phyloP scores from a whole-genome alignment of 148 eudicot genomes.

The Limonium bicolor region DNA sequence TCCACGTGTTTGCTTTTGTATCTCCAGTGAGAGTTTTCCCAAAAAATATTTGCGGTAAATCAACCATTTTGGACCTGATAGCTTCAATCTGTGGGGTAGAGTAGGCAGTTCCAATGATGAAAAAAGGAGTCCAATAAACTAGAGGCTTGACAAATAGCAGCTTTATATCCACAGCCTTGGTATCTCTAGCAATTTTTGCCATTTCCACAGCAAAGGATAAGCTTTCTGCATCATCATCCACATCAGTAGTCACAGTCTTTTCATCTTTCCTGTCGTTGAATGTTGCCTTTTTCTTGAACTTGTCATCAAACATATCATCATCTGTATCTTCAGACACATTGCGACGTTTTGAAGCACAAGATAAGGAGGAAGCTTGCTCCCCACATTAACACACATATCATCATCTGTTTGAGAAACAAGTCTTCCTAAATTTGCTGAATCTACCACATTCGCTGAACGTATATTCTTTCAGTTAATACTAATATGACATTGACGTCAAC shows the following conservation, averaged over 20 bases:
- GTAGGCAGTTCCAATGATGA: conserved; percentile 89
- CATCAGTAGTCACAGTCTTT: conserved; percentile 49
- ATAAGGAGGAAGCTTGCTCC: too few species aligned
- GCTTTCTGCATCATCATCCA: conserved; percentile 95
- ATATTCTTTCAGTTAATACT: too few species aligned
- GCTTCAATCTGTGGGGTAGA: conserved; percentile 91
- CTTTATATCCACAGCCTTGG: conserved; percentile 78
- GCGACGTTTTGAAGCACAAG: too few species aligned
- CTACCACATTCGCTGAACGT: too few species aligned
- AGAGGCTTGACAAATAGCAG: conserved; percentile 95
- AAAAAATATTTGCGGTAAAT: conserved; percentile 62
- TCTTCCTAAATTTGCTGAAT: too few species aligned
- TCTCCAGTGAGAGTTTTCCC: conserved; percentile 68
- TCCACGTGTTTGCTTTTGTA: conserved; percentile 88
- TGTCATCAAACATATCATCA: conserved; percentile 83
- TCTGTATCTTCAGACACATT: conserved; percentile 76
- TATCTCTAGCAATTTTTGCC: conserved; percentile 92
- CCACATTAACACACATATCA: too few species aligned
- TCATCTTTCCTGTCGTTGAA: conserved; percentile 58
- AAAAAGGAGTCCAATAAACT: conserved; percentile 94
- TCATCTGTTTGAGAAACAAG: too few species aligned
- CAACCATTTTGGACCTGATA: conserved; percentile 69
- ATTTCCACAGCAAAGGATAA: conserved; percentile 84
- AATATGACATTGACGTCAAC: too few species aligned
- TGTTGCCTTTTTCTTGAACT: conserved; percentile 75